phyloP scores from a whole-genome alignment of 2,329 filamentous ascomycete species.

The Bipolaris oryzae region DNA sequence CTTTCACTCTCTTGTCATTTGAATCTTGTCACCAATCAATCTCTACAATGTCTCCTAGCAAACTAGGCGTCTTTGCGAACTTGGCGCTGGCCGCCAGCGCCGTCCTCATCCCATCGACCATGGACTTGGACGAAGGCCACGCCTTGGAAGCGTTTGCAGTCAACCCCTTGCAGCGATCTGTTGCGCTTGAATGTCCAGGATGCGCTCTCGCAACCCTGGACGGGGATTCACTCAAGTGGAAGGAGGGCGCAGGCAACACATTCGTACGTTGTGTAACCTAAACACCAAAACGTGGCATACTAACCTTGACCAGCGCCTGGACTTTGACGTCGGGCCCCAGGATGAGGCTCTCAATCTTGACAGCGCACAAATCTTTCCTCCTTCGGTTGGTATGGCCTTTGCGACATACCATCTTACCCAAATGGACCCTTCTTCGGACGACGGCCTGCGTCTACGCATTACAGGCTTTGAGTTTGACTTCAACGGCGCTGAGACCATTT shows the following conservation, averaged over 20 bases:
- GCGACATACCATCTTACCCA: conserved; percentile 44
- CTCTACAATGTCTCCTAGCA: conserved; percentile 38
- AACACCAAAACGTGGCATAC: conserved; percentile 11
- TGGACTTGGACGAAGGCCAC: conserved; percentile 38
- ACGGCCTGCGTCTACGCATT: conserved; percentile 40
- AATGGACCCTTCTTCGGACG: conserved; percentile 34
- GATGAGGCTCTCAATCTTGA: conserved; percentile 44
- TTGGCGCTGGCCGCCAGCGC: conserved; percentile 47
- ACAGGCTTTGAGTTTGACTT: conserved; percentile 47
- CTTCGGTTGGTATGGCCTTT: conserved; percentile 37
- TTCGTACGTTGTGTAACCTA: conserved; percentile 36
- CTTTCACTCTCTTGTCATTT: conserved; percentile 15
- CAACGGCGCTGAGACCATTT: conserved; percentile 43
- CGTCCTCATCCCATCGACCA: conserved; percentile 43
- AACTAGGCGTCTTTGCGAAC: conserved; percentile 41
- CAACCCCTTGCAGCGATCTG: conserved; percentile 41
- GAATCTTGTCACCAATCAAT: conserved; percentile 20
- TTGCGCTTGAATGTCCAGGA: conserved; percentile 43
- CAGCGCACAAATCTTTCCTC: conserved; percentile 48
- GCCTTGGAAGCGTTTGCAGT: conserved; percentile 39
- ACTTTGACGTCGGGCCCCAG: conserved; percentile 44
- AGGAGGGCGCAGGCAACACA: conserved; percentile 39
- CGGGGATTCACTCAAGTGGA: conserved; percentile 34
- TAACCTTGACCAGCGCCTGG: conserved; percentile 41
- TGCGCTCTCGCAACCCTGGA: conserved; percentile 40